Evolutionary conservation across 768 basidiomycete genomes (phyloP), one percentile per base, ranked within the genome.

Genomic region (Lentinula raphanica): DNA sequence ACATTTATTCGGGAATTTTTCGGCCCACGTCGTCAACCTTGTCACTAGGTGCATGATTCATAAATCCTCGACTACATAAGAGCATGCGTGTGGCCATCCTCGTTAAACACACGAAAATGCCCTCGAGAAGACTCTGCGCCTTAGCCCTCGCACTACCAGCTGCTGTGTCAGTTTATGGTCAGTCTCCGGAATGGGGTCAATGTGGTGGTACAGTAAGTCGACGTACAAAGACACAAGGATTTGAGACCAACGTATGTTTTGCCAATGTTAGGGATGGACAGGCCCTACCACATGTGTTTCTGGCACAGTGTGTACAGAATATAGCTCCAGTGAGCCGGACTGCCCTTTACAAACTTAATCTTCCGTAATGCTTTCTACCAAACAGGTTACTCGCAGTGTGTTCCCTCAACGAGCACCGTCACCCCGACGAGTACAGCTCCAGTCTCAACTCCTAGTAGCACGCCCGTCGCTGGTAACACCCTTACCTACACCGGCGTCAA

Each of bases 401-500:
- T 72, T 5, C 71, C 71, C 12, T 65, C 67, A 9, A 50, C 68
- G 12, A 63, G 64, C 1, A 59, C 61, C 5, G 19, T 58, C 2
- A 62, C 64, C 8, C 44, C 66, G n/a, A 54, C 64, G 23, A 50
- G 54, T 11, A 57, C 59, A 4, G 44, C 64, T 1, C 42, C 50
- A 17, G 39, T 53, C 12, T 21, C 46, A 11, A 56, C 46, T 9
- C 54, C 58, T 28, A 58, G 63, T 11, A 56, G 49, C 38, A 13
- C 62, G 11, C 63, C 70, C 7, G 46, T 66, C 21, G 63, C 70
- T 5, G 64, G 56, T 27, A 69, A 69, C 40, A 69, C 65, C 19
- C 66, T 81, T 27, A 62, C 63, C 44, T 74, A 75, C 53, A 69
- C 69, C 7, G 80, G 82, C 51, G 72, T 83, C 23, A 82, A 83